Evolutionary conservation across 1,284 basidiomycete genomes (phyloP).

Genomic region (Pseudozyma sp.): DNA sequence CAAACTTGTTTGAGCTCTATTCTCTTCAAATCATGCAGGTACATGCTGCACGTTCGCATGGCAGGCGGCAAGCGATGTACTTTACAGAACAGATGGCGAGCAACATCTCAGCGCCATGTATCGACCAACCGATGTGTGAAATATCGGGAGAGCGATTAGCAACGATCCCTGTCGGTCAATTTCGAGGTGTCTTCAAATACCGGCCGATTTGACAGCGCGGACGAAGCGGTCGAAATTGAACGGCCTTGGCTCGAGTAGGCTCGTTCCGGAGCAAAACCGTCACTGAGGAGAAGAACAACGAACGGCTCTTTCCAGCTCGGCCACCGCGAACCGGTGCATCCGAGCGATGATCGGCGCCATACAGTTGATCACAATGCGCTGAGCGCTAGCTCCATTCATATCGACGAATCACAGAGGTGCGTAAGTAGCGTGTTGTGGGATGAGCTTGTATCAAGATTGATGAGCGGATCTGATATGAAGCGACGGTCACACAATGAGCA

Average conservation of each 20-base stretch:
- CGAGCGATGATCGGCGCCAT: not conserved
- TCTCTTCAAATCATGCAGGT: no score
- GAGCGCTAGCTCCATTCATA: no score
- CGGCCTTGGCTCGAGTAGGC: not conserved
- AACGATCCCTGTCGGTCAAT: not conserved
- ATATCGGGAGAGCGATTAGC: conserved; percentile 1
- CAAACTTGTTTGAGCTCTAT: not conserved
- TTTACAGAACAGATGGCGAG: no score
- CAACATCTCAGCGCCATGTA: no score
- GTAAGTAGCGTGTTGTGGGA: no score
- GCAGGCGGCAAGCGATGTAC: no score
- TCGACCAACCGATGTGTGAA: conserved; percentile 1
- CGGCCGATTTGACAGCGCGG: conserved; percentile 18
- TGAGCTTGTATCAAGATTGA: no score
- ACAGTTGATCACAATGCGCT: not conserved
- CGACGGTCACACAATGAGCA: not conserved
- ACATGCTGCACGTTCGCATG: no score
- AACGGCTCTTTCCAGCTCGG: not conserved
- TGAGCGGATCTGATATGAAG: not conserved
- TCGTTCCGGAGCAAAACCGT: conserved; percentile 7
- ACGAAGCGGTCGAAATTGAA: conserved; percentile 24
- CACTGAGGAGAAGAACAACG: not conserved
- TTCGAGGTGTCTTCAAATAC: not conserved
- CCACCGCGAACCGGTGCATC: conserved; percentile 16
- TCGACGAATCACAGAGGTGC: no score